Percentiles rank a stretch among this genome's conserved stretches.
Conservation (phyloP, 176 grass and related monocot species). For the Elymus sibiricus region DNA sequence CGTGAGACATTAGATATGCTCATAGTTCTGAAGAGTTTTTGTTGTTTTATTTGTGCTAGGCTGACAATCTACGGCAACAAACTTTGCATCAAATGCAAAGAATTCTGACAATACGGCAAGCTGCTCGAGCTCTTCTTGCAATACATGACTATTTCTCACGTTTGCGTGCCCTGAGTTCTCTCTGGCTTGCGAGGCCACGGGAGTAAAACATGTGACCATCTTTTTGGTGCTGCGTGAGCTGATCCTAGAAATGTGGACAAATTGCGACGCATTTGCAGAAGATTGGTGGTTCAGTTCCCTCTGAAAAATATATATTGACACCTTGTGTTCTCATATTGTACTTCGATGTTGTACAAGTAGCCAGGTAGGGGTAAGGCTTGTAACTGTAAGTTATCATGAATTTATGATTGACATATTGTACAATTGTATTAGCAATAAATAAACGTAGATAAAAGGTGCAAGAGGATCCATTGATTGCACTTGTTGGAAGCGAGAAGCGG, state of each 20-base stretch:
- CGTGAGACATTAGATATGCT: neutral
- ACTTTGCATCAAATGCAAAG: constrained; percentile 83
- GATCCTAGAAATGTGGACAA: constrained; percentile 27
- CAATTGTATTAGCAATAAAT: constrained; percentile 52
- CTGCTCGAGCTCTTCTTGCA: constrained; percentile 66
- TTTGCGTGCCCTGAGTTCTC: constrained; percentile 77
- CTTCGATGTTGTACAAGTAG: constrained; percentile 51
- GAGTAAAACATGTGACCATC: constrained; percentile 31
- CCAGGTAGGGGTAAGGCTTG: constrained; percentile 50
- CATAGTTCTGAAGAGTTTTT: constrained; percentile 18
- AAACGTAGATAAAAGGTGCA: constrained; percentile 33
- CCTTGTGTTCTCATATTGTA: constrained; percentile 29
- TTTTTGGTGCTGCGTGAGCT: neutral
- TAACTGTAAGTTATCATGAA: constrained; percentile 49
- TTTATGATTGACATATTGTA: constrained; percentile 51
- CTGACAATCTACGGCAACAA: constrained; percentile 85
- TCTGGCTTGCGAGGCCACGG: constrained; percentile 81
- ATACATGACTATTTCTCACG: constrained; percentile 88
- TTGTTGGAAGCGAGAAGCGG: neutral
- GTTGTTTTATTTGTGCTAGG: constrained; percentile 43
- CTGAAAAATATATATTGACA: constrained; percentile 45
- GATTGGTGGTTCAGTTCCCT: constrained; percentile 14
- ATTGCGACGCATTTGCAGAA: constrained; percentile 27
- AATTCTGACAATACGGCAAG: constrained; percentile 76
- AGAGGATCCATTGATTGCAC: constrained; percentile 13